Base-by-base conservation (phyloP, 208 protist species). In the Herpetomonas tarakana region DNA sequence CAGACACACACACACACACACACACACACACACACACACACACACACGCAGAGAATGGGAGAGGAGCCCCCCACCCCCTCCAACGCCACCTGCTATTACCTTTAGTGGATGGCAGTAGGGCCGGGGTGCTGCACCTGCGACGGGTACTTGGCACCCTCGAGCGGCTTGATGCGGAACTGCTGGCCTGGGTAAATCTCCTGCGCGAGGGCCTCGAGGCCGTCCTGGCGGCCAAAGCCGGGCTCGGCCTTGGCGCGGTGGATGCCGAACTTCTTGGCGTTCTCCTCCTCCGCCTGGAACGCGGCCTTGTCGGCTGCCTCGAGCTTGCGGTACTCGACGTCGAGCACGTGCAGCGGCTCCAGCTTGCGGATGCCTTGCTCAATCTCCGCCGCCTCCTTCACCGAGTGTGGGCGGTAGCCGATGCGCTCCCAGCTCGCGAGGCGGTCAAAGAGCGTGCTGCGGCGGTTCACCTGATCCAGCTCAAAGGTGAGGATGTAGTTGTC, bases 151-250 rank as follows among this genome's bases (percentile, higher is more conserved):
- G 90, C 90, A n/a, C 78, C 86, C 53, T 93, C 78, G 45, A 96
- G 65, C 25, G 90, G 90, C 31, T 74, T 66, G 22, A 87, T 83
- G 62, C 90, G 90, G 78, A 96, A 96, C 62, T 96, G 90, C 68
- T 96, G 90, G 58, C 86, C 90, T 3, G 90, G 90, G 74, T 96
- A 96, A 35, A 96, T 96, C 53, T 96, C 90, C 68, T 96, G 90
- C 18, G 86, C 90, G 26, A 96, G 83, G 3, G 83, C 81, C 73
- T 96, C 90, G 41, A 96, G 76, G 58, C 90, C 90, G 63, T 96
- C 90, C 2, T 72, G 83, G 58, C 86, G 90, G 60, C 90, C 90
- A 65, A 93, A 96, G 53, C 90, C 90, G 24, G 90, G 90, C 73
- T 96, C 90, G 21, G 90, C 90, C 76, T 93, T 93, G n/a, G 84